Percentiles rank a stretch among this genome's conserved stretches.
Conservation (phyloP, 352 stramenopile genomes). For the Pelagophyceae sp. region DNA sequence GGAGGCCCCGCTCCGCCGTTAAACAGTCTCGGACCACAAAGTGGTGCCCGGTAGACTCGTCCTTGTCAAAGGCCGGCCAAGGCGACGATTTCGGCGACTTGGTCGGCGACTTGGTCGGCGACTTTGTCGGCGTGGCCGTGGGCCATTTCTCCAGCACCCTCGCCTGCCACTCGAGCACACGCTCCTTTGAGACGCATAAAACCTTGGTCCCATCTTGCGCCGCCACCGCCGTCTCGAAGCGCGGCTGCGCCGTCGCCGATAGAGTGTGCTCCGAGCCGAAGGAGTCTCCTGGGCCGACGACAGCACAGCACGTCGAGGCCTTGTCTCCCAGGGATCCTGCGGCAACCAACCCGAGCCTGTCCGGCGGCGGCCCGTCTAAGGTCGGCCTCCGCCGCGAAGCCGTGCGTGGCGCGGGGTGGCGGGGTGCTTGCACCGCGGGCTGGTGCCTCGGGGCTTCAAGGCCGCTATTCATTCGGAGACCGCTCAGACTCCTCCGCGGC, state of each 20-base stretch:
- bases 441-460: too few species aligned
- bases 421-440: neutral
- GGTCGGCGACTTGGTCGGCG: neutral
- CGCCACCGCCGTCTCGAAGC: neutral
- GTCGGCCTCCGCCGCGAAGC: neutral
- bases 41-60: neutral
- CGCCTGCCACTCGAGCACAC: neutral
- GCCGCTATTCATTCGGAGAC: neutral
- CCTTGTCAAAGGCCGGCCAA: neutral
- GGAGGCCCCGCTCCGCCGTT: neutral
- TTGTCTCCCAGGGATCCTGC: neutral
- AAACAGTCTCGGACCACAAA: neutral
- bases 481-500: neutral
- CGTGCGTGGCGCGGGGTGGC: neutral
- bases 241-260: neutral
- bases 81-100: neutral
- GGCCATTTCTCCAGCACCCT: neutral
- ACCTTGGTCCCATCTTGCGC: neutral
- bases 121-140: neutral
- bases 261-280: neutral
- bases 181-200: neutral
- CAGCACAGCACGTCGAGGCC: neutral
- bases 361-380: too few species aligned
- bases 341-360: too few species aligned
- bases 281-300: neutral